These are phyloP conservation scores for Austroboletus eburneus DNA, from an alignment of 768 basidiomycete genomes.

Conservation along the genomic window DNA sequence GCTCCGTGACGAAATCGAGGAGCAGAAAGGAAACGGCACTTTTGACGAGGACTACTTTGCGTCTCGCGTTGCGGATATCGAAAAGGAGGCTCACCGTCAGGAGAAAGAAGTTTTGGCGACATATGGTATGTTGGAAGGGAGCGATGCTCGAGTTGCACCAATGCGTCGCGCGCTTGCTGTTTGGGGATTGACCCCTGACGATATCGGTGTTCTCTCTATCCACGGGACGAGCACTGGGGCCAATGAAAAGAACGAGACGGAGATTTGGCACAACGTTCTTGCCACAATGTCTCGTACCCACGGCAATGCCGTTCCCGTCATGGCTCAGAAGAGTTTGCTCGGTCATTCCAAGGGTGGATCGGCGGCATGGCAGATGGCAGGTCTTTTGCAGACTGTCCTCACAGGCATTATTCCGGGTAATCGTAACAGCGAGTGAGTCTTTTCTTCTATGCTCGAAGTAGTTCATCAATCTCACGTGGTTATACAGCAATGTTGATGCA, in stretches of 20 bases:
- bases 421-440: slow-evolving; percentile 88
- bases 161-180: slow-evolving; percentile 94
- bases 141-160: slow-evolving; percentile 81
- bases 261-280: slow-evolving; percentile 95
- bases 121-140: slow-evolving; percentile 93
- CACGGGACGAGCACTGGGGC: slow-evolving; percentile 87
- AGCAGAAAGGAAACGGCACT: slow-evolving; percentile 47
- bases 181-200: slow-evolving; percentile 92
- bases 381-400: slow-evolving; percentile 79
- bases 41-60: slow-evolving; percentile 68
- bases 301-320: slow-evolving; percentile 95
- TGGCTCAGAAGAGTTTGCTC: slow-evolving; percentile 96
- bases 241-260: slow-evolving; percentile 96
- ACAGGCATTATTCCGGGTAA: slow-evolving; percentile 93
- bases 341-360: slow-evolving; percentile 99
- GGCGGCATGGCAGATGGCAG: slow-evolving; percentile 97
- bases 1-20: slow-evolving; percentile 73
- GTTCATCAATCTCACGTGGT: not conserved
- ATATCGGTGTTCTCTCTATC: slow-evolving; percentile 86
- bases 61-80: slow-evolving; percentile 75
- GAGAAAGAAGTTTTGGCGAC: slow-evolving; percentile 91
- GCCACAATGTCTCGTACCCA: slow-evolving; percentile 82
- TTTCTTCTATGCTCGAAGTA: not conserved
- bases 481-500: slow-evolving; percentile 81
- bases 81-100: slow-evolving; percentile 86